Evolutionary conservation across 441 rosid species (phyloP), one percentile per base, ranked within the genome.

Genomic region (Euphorbia schlechtendalii): DNA sequence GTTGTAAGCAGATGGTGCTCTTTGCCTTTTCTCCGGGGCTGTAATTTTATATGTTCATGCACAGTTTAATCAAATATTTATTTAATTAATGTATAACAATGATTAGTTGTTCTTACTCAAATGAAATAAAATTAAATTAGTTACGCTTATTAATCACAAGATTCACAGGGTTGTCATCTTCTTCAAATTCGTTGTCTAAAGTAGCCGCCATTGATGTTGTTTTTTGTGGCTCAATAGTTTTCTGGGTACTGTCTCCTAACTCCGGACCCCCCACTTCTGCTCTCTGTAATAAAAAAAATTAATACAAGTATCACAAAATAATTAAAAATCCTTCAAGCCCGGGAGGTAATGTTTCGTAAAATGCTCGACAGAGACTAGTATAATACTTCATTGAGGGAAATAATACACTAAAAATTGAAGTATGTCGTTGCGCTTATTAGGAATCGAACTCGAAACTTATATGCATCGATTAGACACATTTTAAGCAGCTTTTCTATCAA

Each of bases 21-120:
- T 79, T 73, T 89, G 99, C 67, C 99, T 85, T 78, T 84, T 94
- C 90, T 89, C 96, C 20, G 98, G 98, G 1, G 99, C 99, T 94
- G 79, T 55, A 55, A 52, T 4, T 21, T 10, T 24, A 40, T 53
- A 14, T 15, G n/a, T 12, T 5, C 40, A 38, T 28, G 0, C 30
- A 27, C 13, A 10, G 10, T 21, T 22, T 24, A 21, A 24, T 55
- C 10, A 14, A 43, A 40, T 8, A 32, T 32, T 32, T n/a, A n/a
- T n/a, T n/a, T 36, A 24, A 2, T 7, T 12, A 32, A 32, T 32
- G 17, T 8, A 21, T 7, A 13, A 3, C 5, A n/a, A n/a, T 32
- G 0, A 45, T 25, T 49, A 10, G 49, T 5, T 51, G 6, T 14
- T 5, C 12, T n/a, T 40, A 41, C 24, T 13, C 17, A 41, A 41